Conservation (phyloP, 2,329 filamentous ascomycete species). For the Ceratocystis albifundus region DNA sequence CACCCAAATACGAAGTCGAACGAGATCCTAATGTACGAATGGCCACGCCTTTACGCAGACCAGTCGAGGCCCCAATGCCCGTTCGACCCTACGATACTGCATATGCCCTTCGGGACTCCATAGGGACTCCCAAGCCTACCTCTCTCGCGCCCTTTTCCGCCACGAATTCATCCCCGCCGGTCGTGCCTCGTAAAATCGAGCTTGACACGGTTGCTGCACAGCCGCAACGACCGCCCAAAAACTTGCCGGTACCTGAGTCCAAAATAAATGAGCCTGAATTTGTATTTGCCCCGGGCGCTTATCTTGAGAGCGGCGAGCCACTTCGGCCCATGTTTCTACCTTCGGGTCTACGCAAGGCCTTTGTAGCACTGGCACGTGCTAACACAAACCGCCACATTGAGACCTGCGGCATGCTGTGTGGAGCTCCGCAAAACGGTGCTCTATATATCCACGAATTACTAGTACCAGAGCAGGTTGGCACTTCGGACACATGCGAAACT, state of each 20-base stretch:
- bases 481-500: constrained; percentile 89
- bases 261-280: constrained; percentile 44
- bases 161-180: background rate
- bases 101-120: background rate
- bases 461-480: constrained; percentile 82
- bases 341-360: constrained; percentile 56
- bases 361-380: constrained; percentile 58
- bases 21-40: background rate
- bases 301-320: constrained; percentile 78
- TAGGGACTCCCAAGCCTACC: background rate
- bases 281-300: constrained; percentile 73
- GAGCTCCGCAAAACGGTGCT: constrained; percentile 81
- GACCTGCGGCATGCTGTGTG: constrained; percentile 90
- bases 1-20: constrained; percentile 29
- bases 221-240: constrained; percentile 19
- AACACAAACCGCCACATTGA: constrained; percentile 80
- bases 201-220: constrained; percentile 9
- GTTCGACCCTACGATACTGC: constrained; percentile 2
- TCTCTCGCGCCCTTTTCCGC: background rate
- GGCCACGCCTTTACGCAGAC: constrained; percentile 3
- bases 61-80: constrained; percentile 10
- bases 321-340: constrained; percentile 84
- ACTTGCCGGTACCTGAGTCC: constrained; percentile 12
- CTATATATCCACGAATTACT: constrained; percentile 81
- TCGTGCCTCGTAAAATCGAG: constrained; percentile 14